phyloP scores from a whole-genome alignment of 192 early-diverging fungal species.

The Coemansia sp. region DNA sequence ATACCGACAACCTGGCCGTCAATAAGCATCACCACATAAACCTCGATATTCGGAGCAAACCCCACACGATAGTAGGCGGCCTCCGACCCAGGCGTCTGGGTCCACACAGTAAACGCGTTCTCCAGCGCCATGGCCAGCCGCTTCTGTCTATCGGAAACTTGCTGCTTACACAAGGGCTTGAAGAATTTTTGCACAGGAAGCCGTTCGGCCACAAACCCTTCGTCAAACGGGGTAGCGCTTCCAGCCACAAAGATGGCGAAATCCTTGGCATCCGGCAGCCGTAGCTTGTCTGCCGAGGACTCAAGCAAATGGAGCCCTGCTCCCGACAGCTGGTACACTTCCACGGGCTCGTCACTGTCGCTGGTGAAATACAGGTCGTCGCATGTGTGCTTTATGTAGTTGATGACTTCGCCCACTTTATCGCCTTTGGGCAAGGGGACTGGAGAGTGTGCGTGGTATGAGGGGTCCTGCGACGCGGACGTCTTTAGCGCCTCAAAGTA shows the following conservation, averaged over 20 bases:
- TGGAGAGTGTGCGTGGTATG: slow-evolving; percentile 35
- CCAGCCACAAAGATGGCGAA: slow-evolving; percentile 50
- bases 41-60: slow-evolving; percentile 41
- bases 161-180: slow-evolving; percentile 30
- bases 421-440: slow-evolving; percentile 23
- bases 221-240: slow-evolving; percentile 10
- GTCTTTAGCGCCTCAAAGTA: slow-evolving; percentile 53
- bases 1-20: slow-evolving; percentile 50
- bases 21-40: slow-evolving; percentile 53
- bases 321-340: slow-evolving; percentile 43
- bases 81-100: slow-evolving; percentile 19
- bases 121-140: slow-evolving; percentile 34
- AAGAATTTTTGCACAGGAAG: slow-evolving; percentile 30
- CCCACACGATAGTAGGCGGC: slow-evolving; percentile 46
- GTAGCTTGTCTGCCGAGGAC: slow-evolving; percentile 33
- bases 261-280: slow-evolving; percentile 29
- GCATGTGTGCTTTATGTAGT: slow-evolving; percentile 45
- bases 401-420: slow-evolving; percentile 25
- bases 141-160: slow-evolving; percentile 35
- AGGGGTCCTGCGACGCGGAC: slow-evolving; percentile 10
- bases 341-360: slow-evolving; percentile 53
- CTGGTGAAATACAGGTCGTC: slow-evolving; percentile 49
- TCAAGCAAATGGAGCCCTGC: slow-evolving; percentile 32
- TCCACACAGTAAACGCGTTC: slow-evolving; percentile 16
- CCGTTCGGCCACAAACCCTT: slow-evolving; percentile 43